Evolutionary conservation across 257 asterid genomes (phyloP).

Genomic region (Primulina tabacum): DNA sequence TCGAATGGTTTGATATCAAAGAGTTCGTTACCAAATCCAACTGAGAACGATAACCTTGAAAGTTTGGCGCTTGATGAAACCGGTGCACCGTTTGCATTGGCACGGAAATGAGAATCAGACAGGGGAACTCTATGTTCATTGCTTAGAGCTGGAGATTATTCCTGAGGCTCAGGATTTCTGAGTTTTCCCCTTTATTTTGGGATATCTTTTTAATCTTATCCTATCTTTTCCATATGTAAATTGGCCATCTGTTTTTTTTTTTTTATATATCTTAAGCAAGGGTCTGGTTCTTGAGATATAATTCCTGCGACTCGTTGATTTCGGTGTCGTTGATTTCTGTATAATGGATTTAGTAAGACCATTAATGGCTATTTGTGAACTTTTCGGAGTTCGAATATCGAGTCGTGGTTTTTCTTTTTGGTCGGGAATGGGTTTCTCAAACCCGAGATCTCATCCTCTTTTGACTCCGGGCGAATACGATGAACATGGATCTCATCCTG

Average conservation of each 20-base stretch:
- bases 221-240: not conserved
- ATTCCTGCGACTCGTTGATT: not conserved
- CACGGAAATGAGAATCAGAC: conserved; percentile 27
- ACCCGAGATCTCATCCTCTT: too few species aligned
- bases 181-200: not conserved
- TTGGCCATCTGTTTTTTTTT: not conserved
- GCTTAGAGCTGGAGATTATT: conserved; percentile 31
- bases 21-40: conserved; percentile 21
- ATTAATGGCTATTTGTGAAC: not conserved
- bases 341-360: not conserved
- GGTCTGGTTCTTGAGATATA: not conserved
- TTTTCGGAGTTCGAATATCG: too few species aligned
- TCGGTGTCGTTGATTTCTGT: not conserved
- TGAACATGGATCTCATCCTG: too few species aligned
- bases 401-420: too few species aligned
- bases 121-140: conserved; percentile 42
- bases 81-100: conserved; percentile 24
- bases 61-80: conserved; percentile 33
- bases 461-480: too few species aligned
- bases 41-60: conserved; percentile 26
- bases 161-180: not conserved
- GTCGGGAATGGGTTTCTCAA: too few species aligned
- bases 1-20: conserved; percentile 45
- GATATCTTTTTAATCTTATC: not conserved
- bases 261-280: not conserved